Percentiles rank a stretch among this genome's conserved stretches.
phyloP scores from a whole-genome alignment of 2,329 filamentous ascomycete genomes.

The Neonectria punicea region DNA sequence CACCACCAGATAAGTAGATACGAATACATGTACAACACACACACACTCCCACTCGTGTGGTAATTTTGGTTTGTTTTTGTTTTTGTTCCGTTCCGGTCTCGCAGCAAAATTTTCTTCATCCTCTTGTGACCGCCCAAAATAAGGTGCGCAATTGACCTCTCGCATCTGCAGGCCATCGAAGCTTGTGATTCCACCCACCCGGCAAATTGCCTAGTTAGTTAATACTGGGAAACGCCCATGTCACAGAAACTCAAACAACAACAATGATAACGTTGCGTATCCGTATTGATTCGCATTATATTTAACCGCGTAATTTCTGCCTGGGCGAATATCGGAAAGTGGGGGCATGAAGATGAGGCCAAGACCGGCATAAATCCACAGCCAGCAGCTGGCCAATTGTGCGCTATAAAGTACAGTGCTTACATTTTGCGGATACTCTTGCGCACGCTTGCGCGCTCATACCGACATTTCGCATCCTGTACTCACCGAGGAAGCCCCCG shows the following conservation, averaged over 20 bases:
- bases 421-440: not conserved
- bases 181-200: not conserved
- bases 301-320: not conserved
- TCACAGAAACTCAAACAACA: not conserved
- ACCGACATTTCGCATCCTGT: not conserved
- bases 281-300: not conserved
- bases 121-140: not conserved
- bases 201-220: not conserved
- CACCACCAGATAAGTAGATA: not conserved
- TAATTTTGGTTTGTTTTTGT: constrained; percentile 9
- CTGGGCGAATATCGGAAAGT: constrained; percentile 6
- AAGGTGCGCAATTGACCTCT: not conserved
- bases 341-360: not conserved
- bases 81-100: not conserved
- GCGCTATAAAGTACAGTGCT: constrained; percentile 15
- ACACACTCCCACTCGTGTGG: constrained; percentile 1
- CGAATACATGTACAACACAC: not conserved
- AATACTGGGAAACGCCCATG: not conserved
- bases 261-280: not conserved
- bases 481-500: not conserved
- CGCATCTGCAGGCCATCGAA: not conserved
- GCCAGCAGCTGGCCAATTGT: not conserved
- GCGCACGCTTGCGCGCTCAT: constrained; percentile 8
- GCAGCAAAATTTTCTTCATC: not conserved
- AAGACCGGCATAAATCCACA: not conserved